Evolutionary conservation across 2,329 filamentous ascomycete species (phyloP).

Genomic region (Clarireedia paspali): DNA sequence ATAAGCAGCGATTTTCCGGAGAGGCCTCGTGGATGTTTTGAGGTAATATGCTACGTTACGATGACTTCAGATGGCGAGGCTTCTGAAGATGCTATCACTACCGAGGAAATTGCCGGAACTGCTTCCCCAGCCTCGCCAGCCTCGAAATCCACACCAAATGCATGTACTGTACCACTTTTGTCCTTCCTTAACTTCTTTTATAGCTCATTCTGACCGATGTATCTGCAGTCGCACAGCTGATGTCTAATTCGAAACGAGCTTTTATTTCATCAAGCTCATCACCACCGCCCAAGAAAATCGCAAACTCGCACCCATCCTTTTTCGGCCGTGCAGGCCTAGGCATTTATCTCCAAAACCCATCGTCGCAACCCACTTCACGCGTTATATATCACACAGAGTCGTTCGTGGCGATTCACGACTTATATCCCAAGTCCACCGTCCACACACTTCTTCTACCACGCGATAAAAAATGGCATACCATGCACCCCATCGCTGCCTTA

Average conservation of each 20-base stretch:
- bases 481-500: conserved; percentile 74
- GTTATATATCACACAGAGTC: conserved; percentile 61
- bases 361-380: conserved; percentile 46
- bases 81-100: conserved; percentile 34
- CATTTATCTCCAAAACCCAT: conserved; percentile 57
- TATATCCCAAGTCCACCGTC: conserved; percentile 76
- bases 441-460: conserved; percentile 87
- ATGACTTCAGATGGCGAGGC: neutral
- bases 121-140: conserved; percentile 28
- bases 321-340: conserved; percentile 53
- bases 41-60: neutral
- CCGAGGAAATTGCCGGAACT: conserved; percentile 35
- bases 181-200: neutral
- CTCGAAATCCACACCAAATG: conserved; percentile 28
- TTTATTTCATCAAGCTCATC: neutral
- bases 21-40: neutral
- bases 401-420: conserved; percentile 73
- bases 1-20: neutral
- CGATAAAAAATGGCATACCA: conserved; percentile 46
- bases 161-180: conserved; percentile 32
- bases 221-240: conserved; percentile 44
- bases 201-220: neutral
- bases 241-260: conserved; percentile 24
- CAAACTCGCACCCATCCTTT: conserved; percentile 21
- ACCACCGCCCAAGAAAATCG: conserved; percentile 7